Conservation (phyloP, 805 yeast species). For the Debaryomyces hansenii region DNA sequence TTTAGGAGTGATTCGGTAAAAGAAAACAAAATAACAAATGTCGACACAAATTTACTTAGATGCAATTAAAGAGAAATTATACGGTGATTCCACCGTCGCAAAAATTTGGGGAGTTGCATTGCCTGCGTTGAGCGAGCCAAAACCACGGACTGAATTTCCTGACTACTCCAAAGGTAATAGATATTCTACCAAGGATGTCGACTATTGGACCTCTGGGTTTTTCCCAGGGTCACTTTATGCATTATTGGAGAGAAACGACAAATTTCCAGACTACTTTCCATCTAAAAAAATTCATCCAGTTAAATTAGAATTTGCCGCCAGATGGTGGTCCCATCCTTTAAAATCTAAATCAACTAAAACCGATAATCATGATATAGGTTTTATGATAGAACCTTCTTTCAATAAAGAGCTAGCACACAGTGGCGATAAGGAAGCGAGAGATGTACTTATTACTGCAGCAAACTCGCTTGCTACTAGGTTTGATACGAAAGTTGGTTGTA, state of each 20-base stretch:
- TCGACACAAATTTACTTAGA: too few relatives aligned
- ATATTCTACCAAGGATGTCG: constrained; percentile 8
- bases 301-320: constrained; percentile 12
- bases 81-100: constrained; percentile 9
- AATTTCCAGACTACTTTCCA: constrained; percentile 10
- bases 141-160: constrained; percentile 9
- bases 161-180: constrained; percentile 10
- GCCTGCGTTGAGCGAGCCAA: constrained; percentile 1
- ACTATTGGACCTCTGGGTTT: constrained; percentile 15
- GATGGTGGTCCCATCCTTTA: constrained; percentile 14
- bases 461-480: constrained; percentile 23
- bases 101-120: constrained; percentile 14
- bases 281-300: constrained; percentile 3
- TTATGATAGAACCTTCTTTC: constrained; percentile 23
- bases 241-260: constrained; percentile 8
- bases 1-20: too few relatives aligned
- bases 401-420: constrained; percentile 19
- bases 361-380: constrained; percentile 28
- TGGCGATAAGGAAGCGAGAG: constrained; percentile 12
- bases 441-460: constrained; percentile 22
- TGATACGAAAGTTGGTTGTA: constrained; percentile 16
- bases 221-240: constrained; percentile 13
- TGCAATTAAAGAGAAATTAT: constrained; percentile 5
- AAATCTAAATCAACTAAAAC: constrained; percentile 12
- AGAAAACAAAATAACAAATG: too few relatives aligned